These are phyloP conservation scores for Mycena kentingensis DNA, from an alignment of 768 basidiomycete species.

Conservation along the genomic window DNA sequence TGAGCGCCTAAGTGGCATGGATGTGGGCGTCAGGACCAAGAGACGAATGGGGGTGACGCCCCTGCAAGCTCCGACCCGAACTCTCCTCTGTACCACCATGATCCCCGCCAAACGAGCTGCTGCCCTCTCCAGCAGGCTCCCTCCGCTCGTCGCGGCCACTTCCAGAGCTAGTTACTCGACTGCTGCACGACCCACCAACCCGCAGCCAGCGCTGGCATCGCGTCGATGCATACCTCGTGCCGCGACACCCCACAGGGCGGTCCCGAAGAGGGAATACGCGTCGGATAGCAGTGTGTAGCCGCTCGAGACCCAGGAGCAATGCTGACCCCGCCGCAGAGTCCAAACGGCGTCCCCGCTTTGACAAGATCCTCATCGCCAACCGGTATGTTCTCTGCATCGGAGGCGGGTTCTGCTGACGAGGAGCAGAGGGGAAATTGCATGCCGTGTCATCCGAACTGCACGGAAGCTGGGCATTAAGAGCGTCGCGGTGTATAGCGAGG, in stretches of 20 bases:
- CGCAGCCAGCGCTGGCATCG: background rate
- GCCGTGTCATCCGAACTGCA: slow-evolving; percentile 90
- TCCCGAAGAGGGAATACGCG: slow-evolving; percentile 23
- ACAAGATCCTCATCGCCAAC: slow-evolving; percentile 92
- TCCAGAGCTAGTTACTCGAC: slow-evolving; percentile 4
- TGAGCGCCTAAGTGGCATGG: background rate
- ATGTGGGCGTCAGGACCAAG: background rate
- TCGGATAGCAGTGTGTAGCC: slow-evolving; percentile 33
- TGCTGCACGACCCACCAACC: slow-evolving; percentile 12
- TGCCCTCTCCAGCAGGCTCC: slow-evolving; percentile 28
- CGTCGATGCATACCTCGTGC: slow-evolving; percentile 10
- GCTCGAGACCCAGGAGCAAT: background rate
- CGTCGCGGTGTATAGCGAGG: slow-evolving; percentile 91
- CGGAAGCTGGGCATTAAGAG: slow-evolving; percentile 86
- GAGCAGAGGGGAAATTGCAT: slow-evolving; percentile 89
- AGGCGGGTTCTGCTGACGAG: background rate
- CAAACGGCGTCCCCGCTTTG: slow-evolving; percentile 59
- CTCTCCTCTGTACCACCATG: slow-evolving; percentile 27
- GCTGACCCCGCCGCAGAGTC: slow-evolving; percentile 13
- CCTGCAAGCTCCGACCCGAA: slow-evolving; percentile 13
- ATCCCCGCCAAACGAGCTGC: slow-evolving; percentile 41
- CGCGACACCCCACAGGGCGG: background rate
- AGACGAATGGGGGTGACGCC: background rate
- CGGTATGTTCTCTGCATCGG: slow-evolving; percentile 45
- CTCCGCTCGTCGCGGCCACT: slow-evolving; percentile 19